Conservation (phyloP, 1,284 basidiomycete species). For the Farysia itapuensis region DNA sequence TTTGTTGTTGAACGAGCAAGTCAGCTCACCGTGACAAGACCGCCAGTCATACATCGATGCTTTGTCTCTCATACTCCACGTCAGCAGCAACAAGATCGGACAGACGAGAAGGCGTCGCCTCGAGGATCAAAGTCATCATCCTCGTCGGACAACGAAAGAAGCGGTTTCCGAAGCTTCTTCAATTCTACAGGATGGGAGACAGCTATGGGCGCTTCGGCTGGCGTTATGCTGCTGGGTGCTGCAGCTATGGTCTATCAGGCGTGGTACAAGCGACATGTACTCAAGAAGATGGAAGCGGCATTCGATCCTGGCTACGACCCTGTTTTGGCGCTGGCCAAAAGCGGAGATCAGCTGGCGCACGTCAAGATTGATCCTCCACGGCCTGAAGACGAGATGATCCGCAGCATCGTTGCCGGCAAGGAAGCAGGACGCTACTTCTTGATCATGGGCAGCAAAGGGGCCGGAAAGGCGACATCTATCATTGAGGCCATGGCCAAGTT, state of each 20-base stretch:
- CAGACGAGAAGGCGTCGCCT: no score
- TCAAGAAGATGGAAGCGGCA: conserved; percentile 52
- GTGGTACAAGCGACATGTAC: conserved; percentile 50
- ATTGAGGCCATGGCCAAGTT: conserved; percentile 50
- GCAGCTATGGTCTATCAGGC: conserved; percentile 50
- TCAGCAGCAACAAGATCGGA: no score
- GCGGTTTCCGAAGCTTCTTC: conserved; percentile 37
- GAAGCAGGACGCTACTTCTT: conserved; percentile 52
- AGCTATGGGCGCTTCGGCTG: conserved; percentile 51
- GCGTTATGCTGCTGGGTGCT: conserved; percentile 48
- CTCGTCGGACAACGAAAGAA: no score
- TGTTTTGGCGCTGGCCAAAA: conserved; percentile 43
- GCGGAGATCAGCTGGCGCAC: conserved; percentile 44
- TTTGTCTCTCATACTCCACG: no score
- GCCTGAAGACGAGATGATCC: conserved; percentile 48
- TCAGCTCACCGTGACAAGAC: no score
- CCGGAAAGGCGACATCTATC: conserved; percentile 48
- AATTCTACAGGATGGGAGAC: conserved; percentile 55
- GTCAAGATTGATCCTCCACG: conserved; percentile 35
- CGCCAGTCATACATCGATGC: no score
- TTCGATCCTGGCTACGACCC: conserved; percentile 55
- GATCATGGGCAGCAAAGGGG: conserved; percentile 51
- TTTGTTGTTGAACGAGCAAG: no score
- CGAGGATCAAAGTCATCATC: no score
- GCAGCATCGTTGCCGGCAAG: conserved; percentile 46